Evolutionary conservation across 2,329 filamentous ascomycete species (phyloP), one percentile per base, ranked within the genome.

Genomic region (Fusarium continuum): DNA sequence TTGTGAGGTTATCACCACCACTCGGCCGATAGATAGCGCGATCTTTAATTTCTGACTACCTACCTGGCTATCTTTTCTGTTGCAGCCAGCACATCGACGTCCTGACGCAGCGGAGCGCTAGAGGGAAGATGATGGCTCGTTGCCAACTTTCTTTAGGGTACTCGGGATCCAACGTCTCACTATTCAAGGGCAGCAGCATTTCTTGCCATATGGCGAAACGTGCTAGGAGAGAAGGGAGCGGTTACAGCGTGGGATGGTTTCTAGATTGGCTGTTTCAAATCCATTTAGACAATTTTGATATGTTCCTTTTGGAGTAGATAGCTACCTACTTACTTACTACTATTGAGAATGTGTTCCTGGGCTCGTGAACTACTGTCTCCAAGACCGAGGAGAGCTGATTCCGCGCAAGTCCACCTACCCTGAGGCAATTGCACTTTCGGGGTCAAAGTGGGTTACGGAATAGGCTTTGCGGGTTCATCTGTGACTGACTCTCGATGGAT

Each of bases 1-100:
- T 28, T n/a, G 26, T 31, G 60, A 63, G 55, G 59, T 34, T 59
- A 60, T 64, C 59, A 46, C 32, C 60, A 61, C 39, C n/a, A 47
- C 43, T 60, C 52, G 43, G 59, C 38, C 32, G 41, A 54, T 45
- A 36, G 34, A 46, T 23, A 38, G 22, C 46, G 23, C 23, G 26
- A 19, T 36, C 41, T 26, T n/a, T n/a, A n/a, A 26, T 54, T 54
- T 17, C 48, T 13, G 29, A 26, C 17, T 20, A 17, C 28, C n/a
- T 38, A 11, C 11, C 43, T 50, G 16, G 23, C 36, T 23, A 31
- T 19, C 28, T 20, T 25, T 25, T 40, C 32, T 49, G 22, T 28
- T 32, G 26, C 28, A 19, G 16, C 17, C 23, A 22, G 22, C 29
- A 16, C 22, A 36, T 26, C 36, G 16, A 16, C 22, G 32, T 26